A percentile compares a stretch with the other conserved stretches of the same genome.
These are phyloP conservation scores for Pythium rhizo-oryzae DNA, from an alignment of 352 stramenopile species.

Conservation along the genomic window DNA sequence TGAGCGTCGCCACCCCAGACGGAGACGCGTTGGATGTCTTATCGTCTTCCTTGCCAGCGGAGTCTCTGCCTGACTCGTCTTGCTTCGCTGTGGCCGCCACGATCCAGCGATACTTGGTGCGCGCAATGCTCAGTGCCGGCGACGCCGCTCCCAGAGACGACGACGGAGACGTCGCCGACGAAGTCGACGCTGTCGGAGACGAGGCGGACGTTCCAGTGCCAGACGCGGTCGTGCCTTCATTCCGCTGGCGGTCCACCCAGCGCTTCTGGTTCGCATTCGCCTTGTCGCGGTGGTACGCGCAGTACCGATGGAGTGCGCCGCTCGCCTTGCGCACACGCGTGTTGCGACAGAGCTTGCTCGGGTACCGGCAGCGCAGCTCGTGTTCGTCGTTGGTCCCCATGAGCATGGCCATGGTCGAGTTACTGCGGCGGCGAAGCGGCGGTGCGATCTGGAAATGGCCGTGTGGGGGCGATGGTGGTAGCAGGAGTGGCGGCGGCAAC, in stretches of 20 bases:
- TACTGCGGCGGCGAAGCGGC: not conserved
- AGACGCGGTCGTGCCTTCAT: not conserved
- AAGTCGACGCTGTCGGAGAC: conserved; percentile 1
- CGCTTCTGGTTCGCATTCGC: conserved; percentile 41
- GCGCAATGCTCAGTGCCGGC: not conserved
- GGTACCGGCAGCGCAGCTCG: conserved; percentile 23
- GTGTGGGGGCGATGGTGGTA: not conserved
- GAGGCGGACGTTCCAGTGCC: too few relatives aligned
- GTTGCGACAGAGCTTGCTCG: conserved; percentile 28
- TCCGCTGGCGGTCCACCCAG: conserved; percentile 30
- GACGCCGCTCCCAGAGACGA: not conserved
- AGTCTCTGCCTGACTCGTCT: not conserved
- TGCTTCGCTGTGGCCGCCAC: not conserved
- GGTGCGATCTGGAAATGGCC: not conserved
- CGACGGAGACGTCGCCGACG: not conserved
- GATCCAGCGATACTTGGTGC: conserved; percentile 19
- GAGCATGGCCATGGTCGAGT: conserved; percentile 8
- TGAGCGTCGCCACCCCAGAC: not conserved
- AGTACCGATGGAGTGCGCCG: conserved; percentile 35
- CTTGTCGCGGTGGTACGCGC: conserved; percentile 37
- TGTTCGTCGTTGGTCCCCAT: not conserved
- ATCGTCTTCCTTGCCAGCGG: too few relatives aligned
- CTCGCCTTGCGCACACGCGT: conserved; percentile 35
- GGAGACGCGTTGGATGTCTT: too few relatives aligned
- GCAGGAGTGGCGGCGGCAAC: not conserved